Evolutionary conservation across 805 yeast species (phyloP).

Genomic region (Kodamaea leandrae): DNA sequence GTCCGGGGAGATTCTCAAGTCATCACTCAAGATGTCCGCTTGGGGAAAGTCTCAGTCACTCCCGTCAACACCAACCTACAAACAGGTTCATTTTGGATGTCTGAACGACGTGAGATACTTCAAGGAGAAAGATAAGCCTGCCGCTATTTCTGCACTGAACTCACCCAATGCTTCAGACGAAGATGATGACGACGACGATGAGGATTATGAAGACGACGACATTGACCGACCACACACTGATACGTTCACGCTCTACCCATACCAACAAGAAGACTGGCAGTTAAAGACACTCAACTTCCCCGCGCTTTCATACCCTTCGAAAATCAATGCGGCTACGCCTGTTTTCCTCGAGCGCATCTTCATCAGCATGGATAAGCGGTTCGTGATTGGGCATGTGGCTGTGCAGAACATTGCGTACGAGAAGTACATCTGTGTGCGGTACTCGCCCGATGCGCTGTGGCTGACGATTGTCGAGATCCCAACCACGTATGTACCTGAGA

Average conservation of each 20-base stretch:
- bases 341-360: constrained; percentile 68
- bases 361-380: constrained; percentile 55
- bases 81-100: constrained; percentile 79
- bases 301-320: constrained; percentile 44
- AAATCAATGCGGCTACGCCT: constrained; percentile 33
- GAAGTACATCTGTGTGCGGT: constrained; percentile 67
- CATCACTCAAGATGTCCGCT: constrained; percentile 56
- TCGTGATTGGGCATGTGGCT: constrained; percentile 69
- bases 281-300: constrained; percentile 43
- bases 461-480: constrained; percentile 65
- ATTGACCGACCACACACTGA: background rate
- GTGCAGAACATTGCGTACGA: constrained; percentile 71
- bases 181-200: constrained; percentile 19
- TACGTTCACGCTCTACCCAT: constrained; percentile 4
- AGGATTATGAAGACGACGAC: constrained; percentile 17
- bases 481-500: constrained; percentile 57
- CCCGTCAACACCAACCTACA: constrained; percentile 54
- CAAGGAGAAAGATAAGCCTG: constrained; percentile 69
- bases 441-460: constrained; percentile 75
- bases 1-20: constrained; percentile 82
- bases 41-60: constrained; percentile 30
- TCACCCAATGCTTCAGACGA: constrained; percentile 47
- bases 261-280: constrained; percentile 39
- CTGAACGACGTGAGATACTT: constrained; percentile 69
- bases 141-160: constrained; percentile 65